phyloP scores from a whole-genome alignment of 202 grass and related monocot genomes.

The Digitaria exilis region DNA sequence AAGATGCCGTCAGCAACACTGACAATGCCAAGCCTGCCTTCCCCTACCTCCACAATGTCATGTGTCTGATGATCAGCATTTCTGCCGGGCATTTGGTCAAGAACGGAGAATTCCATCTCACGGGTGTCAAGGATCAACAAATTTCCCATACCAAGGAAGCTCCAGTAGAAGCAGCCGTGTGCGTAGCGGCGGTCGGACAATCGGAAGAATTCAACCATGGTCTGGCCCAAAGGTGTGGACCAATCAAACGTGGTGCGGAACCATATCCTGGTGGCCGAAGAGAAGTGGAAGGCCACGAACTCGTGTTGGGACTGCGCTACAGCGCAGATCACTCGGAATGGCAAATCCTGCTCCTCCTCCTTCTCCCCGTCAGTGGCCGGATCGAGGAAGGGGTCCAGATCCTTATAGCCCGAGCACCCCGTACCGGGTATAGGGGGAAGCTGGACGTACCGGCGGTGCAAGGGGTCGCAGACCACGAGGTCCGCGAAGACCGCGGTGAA shows the following conservation, averaged over 20 bases:
- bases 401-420: not conserved
- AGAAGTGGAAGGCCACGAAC: too few species aligned
- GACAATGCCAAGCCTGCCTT: not conserved
- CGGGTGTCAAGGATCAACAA: not conserved
- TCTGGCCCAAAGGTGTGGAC: not conserved
- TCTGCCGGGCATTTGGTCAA: not conserved
- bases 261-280: too few species aligned
- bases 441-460: constrained; percentile 26
- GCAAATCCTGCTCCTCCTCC: not conserved
- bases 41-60: not conserved
- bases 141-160: not conserved
- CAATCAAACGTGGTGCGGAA: too few species aligned
- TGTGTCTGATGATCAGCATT: rapidly evolving
- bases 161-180: not conserved
- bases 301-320: not conserved
- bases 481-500: not conserved
- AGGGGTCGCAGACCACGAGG: constrained; percentile 17
- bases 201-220: rapidly evolving
- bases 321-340: constrained; percentile 9
- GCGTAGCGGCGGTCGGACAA: not conserved
- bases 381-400: not conserved
- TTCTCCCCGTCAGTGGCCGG: not conserved
- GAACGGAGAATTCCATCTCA: not conserved
- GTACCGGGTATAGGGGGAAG: not conserved
- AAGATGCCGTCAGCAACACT: rapidly evolving